Evolutionary conservation across 1,139 yeast genomes (phyloP).

Genomic region (Yamadazyma trypodendri): DNA sequence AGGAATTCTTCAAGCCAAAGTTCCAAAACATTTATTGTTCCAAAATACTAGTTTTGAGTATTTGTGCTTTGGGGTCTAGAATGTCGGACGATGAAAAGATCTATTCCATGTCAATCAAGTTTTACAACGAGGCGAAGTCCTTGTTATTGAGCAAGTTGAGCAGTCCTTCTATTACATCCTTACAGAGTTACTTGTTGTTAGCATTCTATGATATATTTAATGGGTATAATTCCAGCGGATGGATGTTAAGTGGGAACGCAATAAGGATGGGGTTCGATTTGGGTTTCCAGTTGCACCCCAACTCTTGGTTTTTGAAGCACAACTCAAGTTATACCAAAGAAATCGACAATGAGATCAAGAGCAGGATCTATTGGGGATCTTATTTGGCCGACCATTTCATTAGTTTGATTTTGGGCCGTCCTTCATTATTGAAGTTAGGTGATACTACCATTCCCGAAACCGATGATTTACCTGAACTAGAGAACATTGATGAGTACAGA

Average conservation of each 20-base stretch:
- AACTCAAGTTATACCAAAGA: constrained; percentile 20
- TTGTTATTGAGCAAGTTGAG: constrained; percentile 40
- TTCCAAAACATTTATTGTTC: constrained; percentile 51
- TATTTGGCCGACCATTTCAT: constrained; percentile 65
- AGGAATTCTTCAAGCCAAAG: constrained; percentile 54
- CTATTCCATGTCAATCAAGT: constrained; percentile 36
- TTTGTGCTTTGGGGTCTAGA: constrained; percentile 57
- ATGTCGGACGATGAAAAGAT: constrained; percentile 46
- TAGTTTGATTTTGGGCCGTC: constrained; percentile 57
- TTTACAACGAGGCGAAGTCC: constrained; percentile 46
- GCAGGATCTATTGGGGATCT: constrained; percentile 67
- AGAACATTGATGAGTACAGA: constrained; percentile 51
- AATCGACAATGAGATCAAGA: constrained; percentile 53
- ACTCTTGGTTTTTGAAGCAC: constrained; percentile 49
- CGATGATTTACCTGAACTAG: constrained; percentile 59
- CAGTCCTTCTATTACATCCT: constrained; percentile 19
- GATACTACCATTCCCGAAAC: constrained; percentile 65
- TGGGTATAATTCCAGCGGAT: constrained; percentile 56
- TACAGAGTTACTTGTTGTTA: constrained; percentile 17
- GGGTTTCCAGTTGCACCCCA: constrained; percentile 63
- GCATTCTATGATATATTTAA: constrained; percentile 46
- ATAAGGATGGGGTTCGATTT: constrained; percentile 64
- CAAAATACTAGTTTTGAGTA: constrained; percentile 48
- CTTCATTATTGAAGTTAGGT: constrained; percentile 52
- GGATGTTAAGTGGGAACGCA: constrained; percentile 63